These are phyloP conservation scores for Populus euphratica DNA, from an alignment of 345 rosid species.

Conservation along the genomic window DNA sequence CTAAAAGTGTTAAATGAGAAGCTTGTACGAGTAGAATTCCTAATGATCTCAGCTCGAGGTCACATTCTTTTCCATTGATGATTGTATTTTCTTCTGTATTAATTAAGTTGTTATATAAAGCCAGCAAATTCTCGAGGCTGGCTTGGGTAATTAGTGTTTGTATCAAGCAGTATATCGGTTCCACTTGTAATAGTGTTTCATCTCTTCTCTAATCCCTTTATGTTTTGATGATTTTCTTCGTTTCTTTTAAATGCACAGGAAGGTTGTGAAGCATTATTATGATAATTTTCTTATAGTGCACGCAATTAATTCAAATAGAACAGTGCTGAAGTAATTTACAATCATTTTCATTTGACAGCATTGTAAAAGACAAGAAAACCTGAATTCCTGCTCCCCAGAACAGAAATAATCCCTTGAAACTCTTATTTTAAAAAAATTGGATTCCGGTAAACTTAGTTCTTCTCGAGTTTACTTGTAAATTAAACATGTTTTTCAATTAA, in stretches of 20 bases:
- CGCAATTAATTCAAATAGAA: too few relatives aligned
- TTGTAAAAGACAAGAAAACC: not conserved
- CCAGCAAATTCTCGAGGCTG: slow-evolving; percentile 13
- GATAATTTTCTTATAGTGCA: too few relatives aligned
- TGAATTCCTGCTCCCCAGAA: not conserved
- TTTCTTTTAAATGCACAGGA: too few relatives aligned
- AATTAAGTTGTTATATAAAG: slow-evolving; percentile 2
- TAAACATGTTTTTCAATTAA: too few relatives aligned
- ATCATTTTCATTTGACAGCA: not conserved
- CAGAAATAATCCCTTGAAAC: not conserved
- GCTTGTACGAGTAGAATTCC: slow-evolving; percentile 21
- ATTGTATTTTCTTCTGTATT: slow-evolving; percentile 12
- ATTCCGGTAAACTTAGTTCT: too few relatives aligned
- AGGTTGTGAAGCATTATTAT: too few relatives aligned
- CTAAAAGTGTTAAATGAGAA: not conserved
- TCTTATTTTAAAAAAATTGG: too few relatives aligned
- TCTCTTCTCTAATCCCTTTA: not conserved
- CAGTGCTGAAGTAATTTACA: too few relatives aligned
- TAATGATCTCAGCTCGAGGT: slow-evolving; percentile 56
- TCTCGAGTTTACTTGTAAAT: too few relatives aligned
- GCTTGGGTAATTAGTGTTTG: not conserved
- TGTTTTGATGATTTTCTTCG: not conserved
- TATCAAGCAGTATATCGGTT: not conserved
- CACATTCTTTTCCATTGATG: slow-evolving; percentile 43
- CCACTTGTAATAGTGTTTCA: not conserved